phyloP scores from a whole-genome alignment of 2,329 filamentous ascomycete genomes.

The Fusarium armeniacum region DNA sequence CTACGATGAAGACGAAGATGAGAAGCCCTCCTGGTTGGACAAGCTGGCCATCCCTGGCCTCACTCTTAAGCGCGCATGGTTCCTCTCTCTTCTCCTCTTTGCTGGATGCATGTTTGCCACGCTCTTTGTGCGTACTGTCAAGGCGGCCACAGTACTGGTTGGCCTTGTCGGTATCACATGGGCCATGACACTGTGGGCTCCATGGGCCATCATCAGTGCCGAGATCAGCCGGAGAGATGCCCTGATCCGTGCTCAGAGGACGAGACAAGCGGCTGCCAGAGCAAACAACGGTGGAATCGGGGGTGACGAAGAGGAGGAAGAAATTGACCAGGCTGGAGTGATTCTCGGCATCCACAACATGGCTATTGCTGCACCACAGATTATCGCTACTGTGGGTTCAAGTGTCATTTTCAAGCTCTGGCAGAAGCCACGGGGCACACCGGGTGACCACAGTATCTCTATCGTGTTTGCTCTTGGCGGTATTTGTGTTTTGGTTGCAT shows the following conservation, averaged over 20 bases:
- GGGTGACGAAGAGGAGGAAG: conserved; percentile 60
- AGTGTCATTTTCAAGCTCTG: conserved; percentile 86
- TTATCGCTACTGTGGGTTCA: conserved; percentile 87
- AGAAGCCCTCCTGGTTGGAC: conserved; percentile 64
- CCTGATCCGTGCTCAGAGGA: conserved; percentile 58
- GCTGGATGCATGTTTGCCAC: conserved; percentile 85
- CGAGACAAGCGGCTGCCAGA: conserved; percentile 40
- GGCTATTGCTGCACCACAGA: conserved; percentile 90
- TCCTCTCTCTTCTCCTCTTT: conserved; percentile 87
- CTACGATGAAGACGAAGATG: conserved; percentile 52
- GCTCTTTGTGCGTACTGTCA: conserved; percentile 79
- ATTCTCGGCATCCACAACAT: conserved; percentile 97
- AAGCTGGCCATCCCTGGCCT: conserved; percentile 82
- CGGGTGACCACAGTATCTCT: conserved; percentile 88
- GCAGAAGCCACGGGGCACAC: conserved; percentile 87
- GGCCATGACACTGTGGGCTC: conserved; percentile 94
- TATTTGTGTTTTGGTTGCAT: conserved; percentile 80
- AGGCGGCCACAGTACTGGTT: conserved; percentile 81
- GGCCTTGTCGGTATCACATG: conserved; percentile 89
- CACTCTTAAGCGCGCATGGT: conserved; percentile 90
- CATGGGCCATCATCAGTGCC: conserved; percentile 93
- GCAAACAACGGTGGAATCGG: conserved; percentile 35
- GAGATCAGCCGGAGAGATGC: conserved; percentile 89
- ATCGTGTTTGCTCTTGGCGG: conserved; percentile 90
- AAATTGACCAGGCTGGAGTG: conserved; percentile 84